Percentiles rank a stretch among this genome's conserved stretches.
Conservation (phyloP, 768 basidiomycete genomes). For the Gloeostereum incarnatum region DNA sequence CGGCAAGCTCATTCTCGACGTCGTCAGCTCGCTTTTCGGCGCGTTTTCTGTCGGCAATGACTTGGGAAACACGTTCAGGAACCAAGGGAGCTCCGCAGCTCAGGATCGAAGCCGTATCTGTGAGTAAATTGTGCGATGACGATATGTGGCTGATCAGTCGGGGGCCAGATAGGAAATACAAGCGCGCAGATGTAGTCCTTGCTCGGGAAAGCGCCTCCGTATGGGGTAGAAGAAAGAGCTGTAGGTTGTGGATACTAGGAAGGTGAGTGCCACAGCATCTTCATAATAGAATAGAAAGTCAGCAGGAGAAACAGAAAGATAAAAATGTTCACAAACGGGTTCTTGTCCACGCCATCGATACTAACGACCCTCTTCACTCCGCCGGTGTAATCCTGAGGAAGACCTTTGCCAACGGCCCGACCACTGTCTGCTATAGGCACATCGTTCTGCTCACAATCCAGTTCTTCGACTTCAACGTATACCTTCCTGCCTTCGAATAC, state of each 20-base stretch:
- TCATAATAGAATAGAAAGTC: conserved; percentile 4
- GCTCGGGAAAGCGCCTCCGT: conserved; percentile 59
- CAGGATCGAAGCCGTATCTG: conserved; percentile 46
- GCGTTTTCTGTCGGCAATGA: conserved; percentile 57
- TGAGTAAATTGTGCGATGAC: conserved; percentile 45
- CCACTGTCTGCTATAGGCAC: conserved; percentile 32
- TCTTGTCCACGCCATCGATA: conserved; percentile 77
- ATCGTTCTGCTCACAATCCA: conserved; percentile 29
- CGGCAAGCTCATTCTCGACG: conserved; percentile 57
- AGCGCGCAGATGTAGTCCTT: conserved; percentile 52
- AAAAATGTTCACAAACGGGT: conserved; percentile 41
- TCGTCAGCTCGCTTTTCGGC: conserved; percentile 63
- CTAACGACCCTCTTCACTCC: conserved; percentile 72
- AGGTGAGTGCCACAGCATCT: conserved; percentile 84
- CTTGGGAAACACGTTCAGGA: conserved; percentile 56
- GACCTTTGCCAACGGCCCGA: conserved; percentile 43
- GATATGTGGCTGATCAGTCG: conserved; percentile 59
- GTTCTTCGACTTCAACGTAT: conserved; percentile 67
- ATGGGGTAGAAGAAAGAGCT: conserved; percentile 63
- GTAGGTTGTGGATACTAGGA: conserved; percentile 64
- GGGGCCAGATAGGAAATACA: conserved; percentile 80
- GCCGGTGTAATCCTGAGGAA: conserved; percentile 69
- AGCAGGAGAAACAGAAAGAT: conserved; percentile 7
- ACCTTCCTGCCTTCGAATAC: conserved; percentile 64
- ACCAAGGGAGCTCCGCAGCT: conserved; percentile 62